Evolutionary conservation across 495 filamentous ascomycete species (phyloP), one percentile per base, ranked within the genome.

Genomic region (Chlorociboria aeruginascens): DNA sequence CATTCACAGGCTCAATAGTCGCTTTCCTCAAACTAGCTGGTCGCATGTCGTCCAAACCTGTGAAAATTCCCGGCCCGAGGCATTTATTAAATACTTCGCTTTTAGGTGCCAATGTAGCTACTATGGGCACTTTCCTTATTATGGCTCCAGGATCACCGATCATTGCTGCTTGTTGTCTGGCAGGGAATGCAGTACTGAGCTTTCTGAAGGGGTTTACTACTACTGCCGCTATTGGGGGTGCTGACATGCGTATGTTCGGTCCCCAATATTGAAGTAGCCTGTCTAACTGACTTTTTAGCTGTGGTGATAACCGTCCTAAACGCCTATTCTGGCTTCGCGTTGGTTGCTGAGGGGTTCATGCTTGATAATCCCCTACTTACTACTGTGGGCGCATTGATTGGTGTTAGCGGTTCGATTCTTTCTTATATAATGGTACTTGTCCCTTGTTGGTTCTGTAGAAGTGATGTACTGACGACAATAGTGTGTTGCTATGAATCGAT

Each of bases 221-320:
- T 2, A 90, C 85, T 0, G 69, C 85, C 31, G 83, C 82, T 8
- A 88, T 90, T 59, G 85, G 85, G 9, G 85, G 84, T n/a, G 85
- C 84, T 4, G 85, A 88, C 57, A 87, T 87, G 83, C 83, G 66
- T 69, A 60, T 13, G 65, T 62, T 7, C 13, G 31, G 16, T 25
- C 7, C 9, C 20, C 8, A 9, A 20, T 2, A 32, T 3, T n/a
- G 11, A 14, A 28, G 25, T 1, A 11, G 6, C 10, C 14, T 35
- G 20, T 45, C 32, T 14, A 41, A 8, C 20, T 4, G 20, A 13
- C 8, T 14, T 29, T 10, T 25, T 49, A 61, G 66, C 85, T 12
- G 85, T 90, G 13, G 85, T 88, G 14, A 89, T 90, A 50, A 90
- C 84, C 0, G 84, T 89, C 7, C 67, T 90, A 11, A 90, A 90